phyloP scores from a whole-genome alignment of 371 early-diverging fungal genomes.

The Lichtheimia ornata region DNA sequence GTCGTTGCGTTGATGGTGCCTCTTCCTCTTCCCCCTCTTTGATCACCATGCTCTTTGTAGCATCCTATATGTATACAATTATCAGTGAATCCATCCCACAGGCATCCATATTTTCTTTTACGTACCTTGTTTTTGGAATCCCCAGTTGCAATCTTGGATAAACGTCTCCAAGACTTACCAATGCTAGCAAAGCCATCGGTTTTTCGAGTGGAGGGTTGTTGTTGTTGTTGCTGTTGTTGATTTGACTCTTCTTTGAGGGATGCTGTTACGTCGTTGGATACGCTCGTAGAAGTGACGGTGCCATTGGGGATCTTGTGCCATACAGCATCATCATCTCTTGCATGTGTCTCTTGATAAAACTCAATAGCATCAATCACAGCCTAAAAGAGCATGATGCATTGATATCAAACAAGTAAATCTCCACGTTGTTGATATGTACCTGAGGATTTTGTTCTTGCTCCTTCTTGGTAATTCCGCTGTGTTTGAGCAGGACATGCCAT shows the following conservation, averaged over 20 bases:
- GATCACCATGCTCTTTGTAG: not conserved
- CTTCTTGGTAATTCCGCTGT: constrained; percentile 92
- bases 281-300: constrained; percentile 1
- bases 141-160: not conserved
- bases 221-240: not conserved
- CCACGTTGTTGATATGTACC: constrained; percentile 29
- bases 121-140: not conserved
- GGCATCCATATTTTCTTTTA: too few relatives aligned
- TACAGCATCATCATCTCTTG: constrained; percentile 68
- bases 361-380: constrained; percentile 93
- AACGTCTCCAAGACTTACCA: not conserved
- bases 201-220: not conserved
- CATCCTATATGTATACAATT: not conserved
- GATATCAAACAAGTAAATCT: not conserved
- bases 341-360: constrained; percentile 80
- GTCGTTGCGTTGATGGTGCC: not conserved
- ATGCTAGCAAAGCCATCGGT: not conserved
- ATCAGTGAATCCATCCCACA: too few relatives aligned
- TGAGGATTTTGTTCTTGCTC: constrained; percentile 94
- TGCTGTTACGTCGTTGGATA: too few relatives aligned
- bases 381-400: constrained; percentile 19
- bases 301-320: constrained; percentile 88
- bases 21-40: not conserved
- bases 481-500: constrained; percentile 87
- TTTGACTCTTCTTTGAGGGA: not conserved